phyloP scores from a whole-genome alignment of 2,329 filamentous ascomycete genomes.

The Epichloe bromicola region DNA sequence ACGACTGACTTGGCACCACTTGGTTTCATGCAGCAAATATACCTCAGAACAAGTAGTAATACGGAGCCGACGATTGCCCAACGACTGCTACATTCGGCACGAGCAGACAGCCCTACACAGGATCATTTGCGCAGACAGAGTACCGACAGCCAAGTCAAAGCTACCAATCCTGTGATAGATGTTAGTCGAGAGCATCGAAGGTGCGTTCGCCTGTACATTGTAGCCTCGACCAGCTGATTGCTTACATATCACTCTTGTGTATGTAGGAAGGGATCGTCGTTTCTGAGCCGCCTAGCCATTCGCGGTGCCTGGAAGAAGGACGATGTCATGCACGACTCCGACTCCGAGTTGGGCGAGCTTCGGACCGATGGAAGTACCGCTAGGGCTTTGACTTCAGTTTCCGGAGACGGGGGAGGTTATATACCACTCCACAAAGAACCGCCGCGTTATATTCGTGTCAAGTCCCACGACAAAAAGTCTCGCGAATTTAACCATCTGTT shows the following conservation, averaged over 20 bases:
- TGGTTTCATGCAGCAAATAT: constrained; percentile 24
- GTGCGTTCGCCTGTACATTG: constrained; percentile 24
- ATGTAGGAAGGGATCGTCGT: constrained; percentile 70
- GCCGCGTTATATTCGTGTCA: constrained; percentile 80
- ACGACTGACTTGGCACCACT: background rate
- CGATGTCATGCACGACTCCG: constrained; percentile 44
- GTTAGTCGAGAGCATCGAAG: constrained; percentile 46
- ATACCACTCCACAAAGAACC: constrained; percentile 81
- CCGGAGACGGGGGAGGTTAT: constrained; percentile 57
- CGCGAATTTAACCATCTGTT: constrained; percentile 81
- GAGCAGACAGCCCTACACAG: constrained; percentile 37
- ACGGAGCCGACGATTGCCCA: constrained; percentile 36
- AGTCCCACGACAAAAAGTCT: constrained; percentile 68
- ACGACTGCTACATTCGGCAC: constrained; percentile 37
- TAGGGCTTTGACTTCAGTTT: constrained; percentile 64
- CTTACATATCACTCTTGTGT: constrained; percentile 5
- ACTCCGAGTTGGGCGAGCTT: constrained; percentile 54
- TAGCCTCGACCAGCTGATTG: background rate
- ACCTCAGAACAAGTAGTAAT: constrained; percentile 24
- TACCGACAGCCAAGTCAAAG: constrained; percentile 28
- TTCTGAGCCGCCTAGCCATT: constrained; percentile 71
- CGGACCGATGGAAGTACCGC: constrained; percentile 74
- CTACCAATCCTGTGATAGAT: constrained; percentile 28
- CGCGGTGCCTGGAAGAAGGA: constrained; percentile 63
- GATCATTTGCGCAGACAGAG: constrained; percentile 27